Conservation (phyloP, 73 alveolate species). For the Symbiodinium natans region DNA sequence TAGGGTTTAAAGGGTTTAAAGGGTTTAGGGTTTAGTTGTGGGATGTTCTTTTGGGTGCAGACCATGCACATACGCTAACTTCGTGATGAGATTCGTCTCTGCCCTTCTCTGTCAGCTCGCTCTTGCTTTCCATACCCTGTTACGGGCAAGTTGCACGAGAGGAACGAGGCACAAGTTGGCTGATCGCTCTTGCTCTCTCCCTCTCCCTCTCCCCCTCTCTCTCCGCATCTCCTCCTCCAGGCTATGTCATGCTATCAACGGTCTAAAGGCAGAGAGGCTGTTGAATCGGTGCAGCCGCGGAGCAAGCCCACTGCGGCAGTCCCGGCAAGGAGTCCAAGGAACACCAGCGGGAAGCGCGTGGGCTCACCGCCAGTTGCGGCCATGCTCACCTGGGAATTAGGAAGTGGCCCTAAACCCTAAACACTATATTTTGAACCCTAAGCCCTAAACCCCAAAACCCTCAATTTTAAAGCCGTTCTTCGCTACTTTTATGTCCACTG, state of each 20-base stretch:
- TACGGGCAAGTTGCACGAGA: no score
- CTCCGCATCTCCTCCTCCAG: no score
- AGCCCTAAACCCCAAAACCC: not conserved
- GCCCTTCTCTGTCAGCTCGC: no score
- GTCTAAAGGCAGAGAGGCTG: not conserved
- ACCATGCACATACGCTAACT: not conserved
- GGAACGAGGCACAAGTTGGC: no score
- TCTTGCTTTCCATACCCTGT: no score
- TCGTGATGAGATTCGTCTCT: no score
- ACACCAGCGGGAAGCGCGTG: slow-evolving; percentile 52
- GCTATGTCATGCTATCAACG: no score
- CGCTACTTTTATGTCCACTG: no score
- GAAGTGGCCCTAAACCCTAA: not conserved
- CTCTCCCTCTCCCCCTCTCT: no score
- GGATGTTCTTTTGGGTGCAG: not conserved
- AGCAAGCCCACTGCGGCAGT: slow-evolving; percentile 78
- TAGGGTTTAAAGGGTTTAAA: not conserved
- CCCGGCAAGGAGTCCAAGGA: slow-evolving; percentile 91
- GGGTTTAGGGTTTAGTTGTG: no score
- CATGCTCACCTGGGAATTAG: slow-evolving; percentile 57
- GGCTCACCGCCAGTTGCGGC: slow-evolving; percentile 87
- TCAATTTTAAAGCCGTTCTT: no score
- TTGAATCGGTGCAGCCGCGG: not conserved
- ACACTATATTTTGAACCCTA: not conserved
- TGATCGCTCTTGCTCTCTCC: no score